Evolutionary conservation across 2,329 filamentous ascomycete species (phyloP), one percentile per base, ranked within the genome.

Genomic region (Lachnellula suecica): DNA sequence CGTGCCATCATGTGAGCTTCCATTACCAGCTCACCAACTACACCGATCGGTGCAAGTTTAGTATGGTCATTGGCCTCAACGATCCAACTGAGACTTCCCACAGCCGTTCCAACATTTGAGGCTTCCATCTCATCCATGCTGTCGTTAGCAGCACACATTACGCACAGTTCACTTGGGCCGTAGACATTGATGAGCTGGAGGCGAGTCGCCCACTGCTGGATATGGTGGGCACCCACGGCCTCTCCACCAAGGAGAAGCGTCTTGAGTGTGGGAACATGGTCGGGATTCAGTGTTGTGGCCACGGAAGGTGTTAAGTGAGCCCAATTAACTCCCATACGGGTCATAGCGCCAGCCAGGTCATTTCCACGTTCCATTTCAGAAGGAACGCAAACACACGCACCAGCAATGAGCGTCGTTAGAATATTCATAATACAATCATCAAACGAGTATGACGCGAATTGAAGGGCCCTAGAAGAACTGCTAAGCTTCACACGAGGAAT

Each of bases 1-100:
- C 79, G 71, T 8, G 81, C 82, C 2, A 87, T 78, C 13, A 81
- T 75, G 1, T 81, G 80, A 0, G 79, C 79, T 56, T 57, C 55
- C 11, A 59, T 29, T 3, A 58, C 13, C 20, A 59, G n/a, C 27
- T 59, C 57, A 19, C 57, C 57, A 4, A 58, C 31, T 10, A 45
- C 52, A 23, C 53, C 55, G 9, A 58, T 37, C 20, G 53, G 52
- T 40, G 51, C 46, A 15, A 58, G 38, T 15, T n/a, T 34, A 19
- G 52, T 37, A 19, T 46, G 44, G 40, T 56, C 44, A 5, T 54
- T 22, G 27, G 27, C 7, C 27, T 41, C 37, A 9, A 41, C 37
- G 22, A 41, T 7, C 37, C 37, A 41, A 41, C 13, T 8, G 4
- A 22, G 13, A 41, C 19, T 20, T 13, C 19, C 37, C 6, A 41